These are phyloP conservation scores for Przewalskia tangutica DNA, from an alignment of 257 asterid genomes.

Conservation along the genomic window DNA sequence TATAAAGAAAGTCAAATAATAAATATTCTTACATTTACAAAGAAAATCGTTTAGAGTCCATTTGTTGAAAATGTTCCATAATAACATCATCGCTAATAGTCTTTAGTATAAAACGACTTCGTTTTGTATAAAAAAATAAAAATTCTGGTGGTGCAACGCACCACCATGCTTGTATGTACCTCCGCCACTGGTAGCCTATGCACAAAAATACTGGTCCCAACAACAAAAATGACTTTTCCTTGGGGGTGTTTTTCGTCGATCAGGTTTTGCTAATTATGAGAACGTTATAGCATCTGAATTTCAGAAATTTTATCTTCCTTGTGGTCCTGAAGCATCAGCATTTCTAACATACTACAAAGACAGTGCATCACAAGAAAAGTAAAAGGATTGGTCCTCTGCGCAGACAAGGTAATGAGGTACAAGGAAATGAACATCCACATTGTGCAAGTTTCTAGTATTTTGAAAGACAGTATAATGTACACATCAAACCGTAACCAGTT, in stretches of 20 bases:
- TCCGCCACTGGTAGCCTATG: no score
- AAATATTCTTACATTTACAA: no score
- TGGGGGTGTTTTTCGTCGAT: not conserved
- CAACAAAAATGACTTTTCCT: not conserved
- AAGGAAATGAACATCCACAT: constrained; percentile 1
- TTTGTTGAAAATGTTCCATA: no score
- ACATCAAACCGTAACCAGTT: constrained; percentile 1
- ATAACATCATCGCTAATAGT: no score
- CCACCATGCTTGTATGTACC: no score
- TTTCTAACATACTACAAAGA: not conserved
- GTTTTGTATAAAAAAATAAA: no score
- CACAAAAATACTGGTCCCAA: not conserved
- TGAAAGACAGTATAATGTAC: constrained; percentile 8
- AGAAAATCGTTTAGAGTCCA: no score
- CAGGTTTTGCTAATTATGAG: not conserved
- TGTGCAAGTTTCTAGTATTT: constrained; percentile 1
- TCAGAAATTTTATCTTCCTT: not conserved
- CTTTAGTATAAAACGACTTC: no score
- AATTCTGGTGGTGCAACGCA: no score
- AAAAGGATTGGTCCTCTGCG: constrained; percentile 3
- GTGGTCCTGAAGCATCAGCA: constrained; percentile 29
- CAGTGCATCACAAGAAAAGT: constrained; percentile 8
- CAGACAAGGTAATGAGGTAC: not conserved
- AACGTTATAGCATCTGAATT: not conserved
- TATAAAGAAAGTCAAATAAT: no score